Evolutionary conservation across 805 yeast genomes (phyloP).

Genomic region (Starmera caribaea): DNA sequence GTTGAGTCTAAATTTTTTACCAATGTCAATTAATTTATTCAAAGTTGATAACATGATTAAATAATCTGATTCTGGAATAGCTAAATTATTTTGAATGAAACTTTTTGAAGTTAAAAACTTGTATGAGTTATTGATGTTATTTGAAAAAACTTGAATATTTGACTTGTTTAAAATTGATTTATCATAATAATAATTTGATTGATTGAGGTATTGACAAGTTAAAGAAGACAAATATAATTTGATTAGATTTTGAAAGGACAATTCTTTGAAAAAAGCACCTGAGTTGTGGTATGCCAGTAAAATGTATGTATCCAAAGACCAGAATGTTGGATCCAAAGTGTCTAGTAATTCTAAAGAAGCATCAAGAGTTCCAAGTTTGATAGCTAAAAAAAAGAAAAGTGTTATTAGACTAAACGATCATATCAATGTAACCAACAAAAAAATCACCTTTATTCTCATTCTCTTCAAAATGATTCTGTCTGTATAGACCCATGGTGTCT

Average conservation of each 20-base stretch:
- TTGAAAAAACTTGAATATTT: neutral
- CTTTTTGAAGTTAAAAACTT: too few species aligned
- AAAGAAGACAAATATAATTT: neutral
- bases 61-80: neutral
- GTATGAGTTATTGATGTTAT: neutral
- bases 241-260: neutral
- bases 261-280: neutral
- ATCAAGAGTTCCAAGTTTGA: neutral
- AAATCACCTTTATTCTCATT: neutral
- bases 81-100: too few species aligned
- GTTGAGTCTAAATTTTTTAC: neutral
- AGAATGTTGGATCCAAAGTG: constrained; percentile 2
- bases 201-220: neutral
- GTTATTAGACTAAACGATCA: too few species aligned
- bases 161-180: constrained; percentile 1
- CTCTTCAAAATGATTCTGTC: neutral
- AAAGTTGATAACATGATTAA: neutral
- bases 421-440: too few species aligned
- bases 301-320: neutral
- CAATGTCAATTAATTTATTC: neutral
- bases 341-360: constrained; percentile 1
- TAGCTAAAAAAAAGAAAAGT: neutral
- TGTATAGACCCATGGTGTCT: too few species aligned
- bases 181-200: constrained; percentile 3
- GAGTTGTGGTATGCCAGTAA: neutral